phyloP scores from a whole-genome alignment of 495 filamentous ascomycete species.

The Podospora bellae-mahoneyi region DNA sequence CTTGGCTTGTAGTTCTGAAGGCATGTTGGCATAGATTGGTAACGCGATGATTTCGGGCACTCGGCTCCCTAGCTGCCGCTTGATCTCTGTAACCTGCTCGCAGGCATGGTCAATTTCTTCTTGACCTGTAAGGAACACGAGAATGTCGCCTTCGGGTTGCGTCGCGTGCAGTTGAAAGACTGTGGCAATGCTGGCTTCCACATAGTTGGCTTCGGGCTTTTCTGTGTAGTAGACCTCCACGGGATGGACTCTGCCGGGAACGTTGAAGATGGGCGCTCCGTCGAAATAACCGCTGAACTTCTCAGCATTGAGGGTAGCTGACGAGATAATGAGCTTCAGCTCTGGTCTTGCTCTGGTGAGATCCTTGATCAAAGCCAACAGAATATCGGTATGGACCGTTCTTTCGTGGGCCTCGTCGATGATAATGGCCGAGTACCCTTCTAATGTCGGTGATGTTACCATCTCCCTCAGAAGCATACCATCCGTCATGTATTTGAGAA shows the following conservation, averaged over 20 bases:
- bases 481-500: conserved; percentile 97
- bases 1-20: conserved; percentile 78
- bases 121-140: conserved; percentile 87
- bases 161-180: conserved; percentile 95
- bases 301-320: conserved; percentile 91
- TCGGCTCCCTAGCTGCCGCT: conserved; percentile 73
- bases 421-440: conserved; percentile 86
- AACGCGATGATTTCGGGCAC: conserved; percentile 83
- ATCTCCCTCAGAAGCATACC: conserved; percentile 94
- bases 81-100: conserved; percentile 74
- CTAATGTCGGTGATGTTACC: conserved; percentile 81
- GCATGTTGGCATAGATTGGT: conserved; percentile 86
- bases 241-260: conserved; percentile 85
- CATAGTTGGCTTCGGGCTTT: conserved; percentile 90
- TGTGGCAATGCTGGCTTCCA: conserved; percentile 87
- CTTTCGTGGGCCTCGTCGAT: conserved; percentile 98
- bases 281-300: conserved; percentile 94
- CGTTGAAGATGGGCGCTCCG: conserved; percentile 92
- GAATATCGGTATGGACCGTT: conserved; percentile 86
- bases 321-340: conserved; percentile 88
- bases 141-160: conserved; percentile 80
- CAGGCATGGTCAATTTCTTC: conserved; percentile 88
- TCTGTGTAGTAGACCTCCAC: conserved; percentile 92
- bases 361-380: conserved; percentile 89
- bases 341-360: conserved; percentile 82